Evolutionary conservation across 805 yeast genomes (phyloP), one percentile per base, ranked within the genome.

Genomic region (Lipomyces starkeyi): DNA sequence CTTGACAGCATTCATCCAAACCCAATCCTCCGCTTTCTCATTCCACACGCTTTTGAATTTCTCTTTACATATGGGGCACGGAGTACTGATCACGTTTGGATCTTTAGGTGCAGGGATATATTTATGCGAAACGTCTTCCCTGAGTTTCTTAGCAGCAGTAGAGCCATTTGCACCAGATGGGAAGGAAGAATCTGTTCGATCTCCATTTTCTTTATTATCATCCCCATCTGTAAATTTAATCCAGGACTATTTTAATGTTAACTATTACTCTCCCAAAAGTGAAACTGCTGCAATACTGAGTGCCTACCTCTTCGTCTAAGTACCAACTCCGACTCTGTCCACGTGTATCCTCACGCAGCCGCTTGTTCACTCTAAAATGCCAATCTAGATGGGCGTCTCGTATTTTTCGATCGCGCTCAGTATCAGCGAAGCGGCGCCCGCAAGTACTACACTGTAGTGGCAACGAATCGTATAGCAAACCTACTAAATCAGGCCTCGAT

Each of bases 311-410:
- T 70, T 86, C 90, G 69, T 87, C 87, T 68, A 93, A 79, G 77
- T 88, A 93, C 97, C 97, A 93, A 73, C 88, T 85, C 74, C 98
- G 82, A 55, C 91, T 88, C 76, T 91, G 93, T 40, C 82, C 80
- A 7, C 82, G 76, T 47, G 76, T 77, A 37, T 80, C 82, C 65
- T 83, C 85, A 58, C 86, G 85, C 59, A 91, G 81, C 74, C 90
- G 88, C 76, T 91, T 91, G 78, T 92, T 94, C 57, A 91, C 90
- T 74, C 98, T 85, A 81, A 92, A 93, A 81, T 94, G 98, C 98
- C 98, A 94, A 78, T 94, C 99, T 72, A 92, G 80, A 79, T 95
- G 99, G 20, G 86, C 83, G 62, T 88, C 85, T 67, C 85, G 85
- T 59, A 80, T 79, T 5, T 78, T 78, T 52, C 78, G 80, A 17